phyloP scores from a whole-genome alignment of 2,329 filamentous ascomycete genomes.

The Colletotrichum lentis region DNA sequence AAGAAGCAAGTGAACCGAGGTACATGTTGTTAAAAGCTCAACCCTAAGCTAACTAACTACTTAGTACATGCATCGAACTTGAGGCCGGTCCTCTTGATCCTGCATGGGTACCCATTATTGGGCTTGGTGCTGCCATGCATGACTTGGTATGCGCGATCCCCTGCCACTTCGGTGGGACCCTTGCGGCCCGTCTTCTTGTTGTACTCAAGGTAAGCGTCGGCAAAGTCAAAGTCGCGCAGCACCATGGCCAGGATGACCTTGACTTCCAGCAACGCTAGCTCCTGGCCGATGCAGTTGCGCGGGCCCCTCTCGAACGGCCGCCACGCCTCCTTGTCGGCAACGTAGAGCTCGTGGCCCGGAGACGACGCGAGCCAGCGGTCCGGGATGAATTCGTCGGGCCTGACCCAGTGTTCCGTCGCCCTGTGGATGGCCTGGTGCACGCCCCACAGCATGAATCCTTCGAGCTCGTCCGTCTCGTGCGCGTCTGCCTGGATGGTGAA shows the following conservation, averaged over 20 bases:
- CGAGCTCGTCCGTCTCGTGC: constrained; percentile 51
- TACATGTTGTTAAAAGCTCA: constrained; percentile 1
- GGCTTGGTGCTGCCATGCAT: constrained; percentile 11
- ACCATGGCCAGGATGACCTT: constrained; percentile 59
- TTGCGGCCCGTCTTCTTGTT: background rate
- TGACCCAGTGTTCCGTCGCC: constrained; percentile 51
- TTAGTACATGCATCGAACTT: background rate
- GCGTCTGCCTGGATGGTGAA: constrained; percentile 52
- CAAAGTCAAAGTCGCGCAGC: background rate
- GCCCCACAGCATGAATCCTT: constrained; percentile 46
- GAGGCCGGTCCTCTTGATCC: background rate
- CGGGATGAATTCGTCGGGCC: constrained; percentile 51
- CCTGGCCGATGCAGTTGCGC: constrained; percentile 50
- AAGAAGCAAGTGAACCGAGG: background rate
- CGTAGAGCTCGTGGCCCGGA: constrained; percentile 46
- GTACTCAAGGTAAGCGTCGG: constrained; percentile 14
- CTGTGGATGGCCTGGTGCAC: constrained; percentile 47
- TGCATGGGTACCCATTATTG: constrained; percentile 13
- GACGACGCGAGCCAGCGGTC: constrained; percentile 53
- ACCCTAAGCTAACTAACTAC: background rate
- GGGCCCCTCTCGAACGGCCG: constrained; percentile 52
- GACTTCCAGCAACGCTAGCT: constrained; percentile 56
- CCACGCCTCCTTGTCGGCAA: constrained; percentile 53
- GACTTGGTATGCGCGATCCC: constrained; percentile 13
- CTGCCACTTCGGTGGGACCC: constrained; percentile 10